Base-by-base conservation (phyloP, 2,329 filamentous ascomycete genomes). In the Endoconidiophora polonica region DNA sequence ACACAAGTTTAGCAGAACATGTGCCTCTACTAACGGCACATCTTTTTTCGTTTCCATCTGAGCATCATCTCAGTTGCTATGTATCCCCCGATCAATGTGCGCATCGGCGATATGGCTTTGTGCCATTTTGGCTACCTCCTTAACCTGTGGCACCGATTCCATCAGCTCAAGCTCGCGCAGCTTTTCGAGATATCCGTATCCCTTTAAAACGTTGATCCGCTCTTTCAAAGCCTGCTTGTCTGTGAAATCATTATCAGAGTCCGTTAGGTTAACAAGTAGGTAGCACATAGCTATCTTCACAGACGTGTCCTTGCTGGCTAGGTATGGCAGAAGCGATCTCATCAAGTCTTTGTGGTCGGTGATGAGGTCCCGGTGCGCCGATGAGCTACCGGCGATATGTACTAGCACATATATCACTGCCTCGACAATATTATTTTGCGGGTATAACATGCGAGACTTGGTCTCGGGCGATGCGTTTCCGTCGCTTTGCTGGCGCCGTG, bases 231-330 rank as follows among this genome's bases (percentile, higher is more conserved):
- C 67, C 18, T 70, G 67, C 57, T 94, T 87, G 26, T 65, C 54
- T 12, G 12, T 33, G 7, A 33, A 12, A 3, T 7, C 2, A 12
- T 33, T 33, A 33, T 95, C 88, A 54, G 81, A 73, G 71, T 82
- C 93, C 0, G 85, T 83, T 41, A 98, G 72, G 61, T 95, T 95
- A 61, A 81, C 83, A 42, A 93, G 73, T 41, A 94, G 71, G 73
- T 88, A 90, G 56, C 86, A 86, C 57, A 91, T 77, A 43, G 81
- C 81, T 18, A 80, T 73, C 4, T 90, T 79, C 5, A 98, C 81
- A 40, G 83, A 77, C 43, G 76, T 74, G 59, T 83, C 77, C 41
- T 77, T 74, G 63, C 86, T 85, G 43, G 69, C 74, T 58, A 91
- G 83, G 50, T 94, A 79, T 14, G 76, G 76, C 6, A 81, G 73